These are phyloP conservation scores for Malassezia restricta DNA, from an alignment of 1,284 basidiomycete genomes.

Conservation along the genomic window DNA sequence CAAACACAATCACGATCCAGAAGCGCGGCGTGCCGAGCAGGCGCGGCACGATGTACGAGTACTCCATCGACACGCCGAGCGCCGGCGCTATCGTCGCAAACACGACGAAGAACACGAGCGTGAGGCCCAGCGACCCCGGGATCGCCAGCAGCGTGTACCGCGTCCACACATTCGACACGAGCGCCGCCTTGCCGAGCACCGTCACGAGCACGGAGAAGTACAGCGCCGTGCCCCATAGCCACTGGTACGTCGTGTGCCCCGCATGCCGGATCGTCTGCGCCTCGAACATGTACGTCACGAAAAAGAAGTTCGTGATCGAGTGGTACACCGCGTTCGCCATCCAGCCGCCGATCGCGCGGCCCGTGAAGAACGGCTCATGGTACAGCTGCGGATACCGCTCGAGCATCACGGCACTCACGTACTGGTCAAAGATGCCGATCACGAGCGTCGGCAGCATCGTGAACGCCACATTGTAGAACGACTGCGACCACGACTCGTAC, in stretches of 20 bases:
- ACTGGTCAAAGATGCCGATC: slow-evolving; percentile 94
- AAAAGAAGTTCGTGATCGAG: slow-evolving; percentile 74
- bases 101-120: slow-evolving; percentile 80
- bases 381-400: slow-evolving; percentile 97
- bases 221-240: slow-evolving; percentile 95
- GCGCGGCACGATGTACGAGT: slow-evolving; percentile 62
- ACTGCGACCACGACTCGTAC: slow-evolving; percentile 96
- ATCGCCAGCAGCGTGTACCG: slow-evolving; percentile 80
- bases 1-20: slow-evolving; percentile 76
- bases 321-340: slow-evolving; percentile 66
- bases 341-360: slow-evolving; percentile 69
- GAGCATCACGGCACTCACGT: slow-evolving; percentile 86
- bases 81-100: slow-evolving; percentile 76
- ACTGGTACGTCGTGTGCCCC: slow-evolving; percentile 77
- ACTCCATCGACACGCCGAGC: slow-evolving; percentile 74
- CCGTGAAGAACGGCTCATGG: slow-evolving; percentile 40
- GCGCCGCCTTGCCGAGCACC: slow-evolving; percentile 88
- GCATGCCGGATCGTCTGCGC: slow-evolving; percentile 58
- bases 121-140: slow-evolving; percentile 88
- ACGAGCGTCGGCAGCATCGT: slow-evolving; percentile 82
- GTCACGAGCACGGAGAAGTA: slow-evolving; percentile 86
- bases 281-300: slow-evolving; percentile 82
- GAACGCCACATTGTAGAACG: slow-evolving; percentile 48
- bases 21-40: slow-evolving; percentile 77
- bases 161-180: slow-evolving; percentile 98